A percentile compares a stretch with the other conserved stretches of the same genome.
Conservation (phyloP, 192 early-diverging fungal species). For the Podochytrium sp. region DNA sequence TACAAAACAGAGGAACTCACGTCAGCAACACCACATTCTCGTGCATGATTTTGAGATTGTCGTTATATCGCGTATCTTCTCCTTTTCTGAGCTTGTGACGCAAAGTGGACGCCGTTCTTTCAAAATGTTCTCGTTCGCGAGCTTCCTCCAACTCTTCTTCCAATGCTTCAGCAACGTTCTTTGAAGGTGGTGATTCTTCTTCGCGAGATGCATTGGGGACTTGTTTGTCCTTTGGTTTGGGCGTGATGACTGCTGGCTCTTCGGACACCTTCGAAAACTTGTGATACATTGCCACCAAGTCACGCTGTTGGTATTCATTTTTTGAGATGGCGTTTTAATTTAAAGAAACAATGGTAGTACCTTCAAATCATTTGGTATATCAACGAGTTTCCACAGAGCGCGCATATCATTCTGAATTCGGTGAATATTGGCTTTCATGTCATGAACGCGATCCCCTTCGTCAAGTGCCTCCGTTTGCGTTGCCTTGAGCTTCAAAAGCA, state of each 20-base stretch:
- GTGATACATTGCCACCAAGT: slow-evolving; percentile 29
- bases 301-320: slow-evolving; percentile 10
- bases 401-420: slow-evolving; percentile 49
- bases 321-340: not conserved
- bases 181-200: slow-evolving; percentile 11
- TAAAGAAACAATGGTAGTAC: slow-evolving; percentile 29
- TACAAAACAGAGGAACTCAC: slow-evolving; percentile 24
- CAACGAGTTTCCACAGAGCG: slow-evolving; percentile 24
- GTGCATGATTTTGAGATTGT: slow-evolving; percentile 49
- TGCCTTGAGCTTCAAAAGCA: slow-evolving; percentile 51
- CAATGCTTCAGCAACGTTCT: slow-evolving; percentile 13
- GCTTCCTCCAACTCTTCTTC: slow-evolving; percentile 44
- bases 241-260: not conserved
- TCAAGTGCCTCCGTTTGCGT: slow-evolving; percentile 37
- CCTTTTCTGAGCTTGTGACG: slow-evolving; percentile 46
- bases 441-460: slow-evolving; percentile 32
- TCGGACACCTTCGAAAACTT: slow-evolving; percentile 31
- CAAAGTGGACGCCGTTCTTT: slow-evolving; percentile 51
- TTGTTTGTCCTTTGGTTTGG: not conserved
- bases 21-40: slow-evolving; percentile 51
- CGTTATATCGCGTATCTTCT: slow-evolving; percentile 35
- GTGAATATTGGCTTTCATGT: slow-evolving; percentile 34
- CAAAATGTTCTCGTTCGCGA: slow-evolving; percentile 51
- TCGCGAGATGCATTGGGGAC: not conserved
- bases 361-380: slow-evolving; percentile 40